Percentiles rank a stretch among this genome's conserved stretches.
Evolutionary conservation across 2,329 filamentous ascomycete species (phyloP).

Genomic region (Chaetomium strumarium): DNA sequence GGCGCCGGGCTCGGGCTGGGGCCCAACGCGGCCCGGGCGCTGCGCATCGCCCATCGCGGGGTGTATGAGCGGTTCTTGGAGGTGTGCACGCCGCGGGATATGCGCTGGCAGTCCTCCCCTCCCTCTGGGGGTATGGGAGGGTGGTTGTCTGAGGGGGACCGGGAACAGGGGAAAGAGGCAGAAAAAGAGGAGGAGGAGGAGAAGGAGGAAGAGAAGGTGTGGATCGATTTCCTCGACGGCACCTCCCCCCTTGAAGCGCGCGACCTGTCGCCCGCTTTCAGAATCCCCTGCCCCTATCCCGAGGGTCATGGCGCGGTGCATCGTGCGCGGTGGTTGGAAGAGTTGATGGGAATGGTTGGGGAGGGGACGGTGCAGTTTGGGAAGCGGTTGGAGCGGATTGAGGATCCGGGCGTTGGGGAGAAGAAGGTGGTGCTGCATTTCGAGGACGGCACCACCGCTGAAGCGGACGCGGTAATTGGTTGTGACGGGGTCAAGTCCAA

Average conservation of each 20-base stretch:
- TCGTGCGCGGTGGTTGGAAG: conserved; percentile 26
- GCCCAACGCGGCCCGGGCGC: conserved; percentile 31
- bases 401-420: conserved; percentile 12
- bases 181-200: conserved; percentile 26
- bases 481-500: conserved; percentile 58
- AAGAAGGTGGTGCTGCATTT: conserved; percentile 21
- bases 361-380: conserved; percentile 22
- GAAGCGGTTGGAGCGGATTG: conserved; percentile 29
- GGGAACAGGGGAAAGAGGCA: background rate
- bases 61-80: conserved; percentile 27
- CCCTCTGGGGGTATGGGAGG: background rate
- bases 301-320: conserved; percentile 23
- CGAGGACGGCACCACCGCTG: conserved; percentile 26
- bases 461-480: conserved; percentile 39
- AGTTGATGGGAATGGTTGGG: conserved; percentile 24
- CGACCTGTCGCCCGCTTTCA: conserved; percentile 19
- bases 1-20: conserved; percentile 35
- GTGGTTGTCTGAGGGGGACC: background rate
- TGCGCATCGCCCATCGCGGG: conserved; percentile 27
- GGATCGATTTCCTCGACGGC: conserved; percentile 24
- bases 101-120: conserved; percentile 5
- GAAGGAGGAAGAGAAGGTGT: conserved; percentile 1
- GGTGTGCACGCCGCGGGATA: conserved; percentile 25
- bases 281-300: conserved; percentile 13
- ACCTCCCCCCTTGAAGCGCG: conserved; percentile 12